Base-by-base conservation (phyloP, 345 rosid genomes). In the Erucastrum elatum region DNA sequence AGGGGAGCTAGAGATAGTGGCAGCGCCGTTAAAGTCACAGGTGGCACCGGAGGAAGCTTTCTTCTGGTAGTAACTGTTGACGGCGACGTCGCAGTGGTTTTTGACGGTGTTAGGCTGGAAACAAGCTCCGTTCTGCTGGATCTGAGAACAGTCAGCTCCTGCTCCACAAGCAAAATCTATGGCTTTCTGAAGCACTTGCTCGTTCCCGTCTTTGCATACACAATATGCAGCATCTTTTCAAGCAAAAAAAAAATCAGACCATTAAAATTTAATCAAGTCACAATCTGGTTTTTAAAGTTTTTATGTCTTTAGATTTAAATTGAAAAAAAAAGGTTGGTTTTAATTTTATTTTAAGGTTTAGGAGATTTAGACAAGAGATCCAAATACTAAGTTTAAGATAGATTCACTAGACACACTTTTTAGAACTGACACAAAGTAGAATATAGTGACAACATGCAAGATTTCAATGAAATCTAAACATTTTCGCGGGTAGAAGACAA, bases 131-230 rank as follows among this genome's bases (percentile, higher is more conserved):
- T 65, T 89, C 65, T 82, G 88, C 44, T 85, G 76, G 84, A 89
- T 91, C 53, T 82, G 75, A 0, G 74, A 8, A 70, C 96, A 91
- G 33, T 91, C 96, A 66, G 88, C 96, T 63, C 96, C 96, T 49
- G 86, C 84, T 76, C 99, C 99, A 77, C 99, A 95, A 9, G 99
- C 99, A 71, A 87, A 95, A 77, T 95, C 99, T 31, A 95, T 60
- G 2, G 87, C 61, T 53, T 90, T 95, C 75, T 95, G 99, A 29
- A 90, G 85, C 6, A 35, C 82, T 34, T 75, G 8, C 7, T 91
- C 96, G 74, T 86, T 53, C 41, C 96, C 97, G 75, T 90, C 93
- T 84, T 87, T 95, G 64, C 99, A 95, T 4, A 93, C 5, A 70
- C 99, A 95, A 75, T 93, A 95, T 9, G 75, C 76, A 9, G 91